Percentiles rank a stretch among this genome's conserved stretches.
Evolutionary conservation across 2,329 filamentous ascomycete species (phyloP).

Genomic region (Macroventuria anomochaeta): DNA sequence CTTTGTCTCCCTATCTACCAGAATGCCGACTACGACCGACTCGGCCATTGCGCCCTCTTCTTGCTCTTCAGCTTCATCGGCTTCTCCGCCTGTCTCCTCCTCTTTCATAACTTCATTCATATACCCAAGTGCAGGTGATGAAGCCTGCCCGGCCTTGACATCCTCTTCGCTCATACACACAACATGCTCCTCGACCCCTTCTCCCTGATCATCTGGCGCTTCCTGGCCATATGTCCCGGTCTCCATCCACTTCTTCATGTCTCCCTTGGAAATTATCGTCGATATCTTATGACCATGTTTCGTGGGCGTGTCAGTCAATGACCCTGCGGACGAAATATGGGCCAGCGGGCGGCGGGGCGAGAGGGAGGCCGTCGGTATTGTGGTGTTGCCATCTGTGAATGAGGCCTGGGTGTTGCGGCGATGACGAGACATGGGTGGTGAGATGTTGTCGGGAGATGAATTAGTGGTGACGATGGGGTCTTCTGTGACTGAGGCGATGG

Average conservation of each 20-base stretch:
- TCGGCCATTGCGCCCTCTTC: neutral
- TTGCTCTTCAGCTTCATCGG: neutral
- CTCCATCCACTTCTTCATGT: conserved; percentile 1
- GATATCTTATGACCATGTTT: neutral
- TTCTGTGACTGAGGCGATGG: neutral
- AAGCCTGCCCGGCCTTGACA: neutral
- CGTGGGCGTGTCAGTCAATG: neutral
- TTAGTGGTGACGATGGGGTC: too few species aligned
- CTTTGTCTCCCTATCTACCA: neutral
- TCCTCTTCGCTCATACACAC: neutral
- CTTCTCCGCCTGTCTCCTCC: neutral
- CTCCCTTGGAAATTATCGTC: neutral
- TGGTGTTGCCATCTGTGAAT: neutral
- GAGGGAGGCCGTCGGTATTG: neutral
- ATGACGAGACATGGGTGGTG: neutral
- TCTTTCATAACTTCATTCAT: neutral
- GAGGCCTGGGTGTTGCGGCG: neutral
- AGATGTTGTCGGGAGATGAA: neutral
- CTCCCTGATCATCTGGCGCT: neutral
- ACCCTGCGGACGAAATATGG: neutral
- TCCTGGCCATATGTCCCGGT: neutral
- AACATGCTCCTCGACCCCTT: neutral
- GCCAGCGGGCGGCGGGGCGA: neutral
- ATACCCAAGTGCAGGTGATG: neutral
- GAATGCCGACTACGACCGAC: neutral